Conservation (phyloP, 805 yeast genomes). For the Alloascoidea hylecoeti region DNA sequence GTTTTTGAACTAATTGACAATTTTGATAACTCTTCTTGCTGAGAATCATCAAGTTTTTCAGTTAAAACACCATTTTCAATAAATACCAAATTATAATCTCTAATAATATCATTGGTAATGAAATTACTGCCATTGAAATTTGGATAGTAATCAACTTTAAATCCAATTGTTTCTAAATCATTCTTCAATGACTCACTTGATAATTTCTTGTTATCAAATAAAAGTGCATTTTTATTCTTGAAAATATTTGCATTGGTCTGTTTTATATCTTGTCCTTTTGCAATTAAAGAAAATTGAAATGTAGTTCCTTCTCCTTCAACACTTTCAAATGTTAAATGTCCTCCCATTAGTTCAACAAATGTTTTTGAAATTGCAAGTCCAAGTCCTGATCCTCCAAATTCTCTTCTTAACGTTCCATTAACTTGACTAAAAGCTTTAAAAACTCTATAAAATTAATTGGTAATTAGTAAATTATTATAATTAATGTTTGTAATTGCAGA, state of each 20-base stretch:
- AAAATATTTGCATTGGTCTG: slow-evolving; percentile 51
- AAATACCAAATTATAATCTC: too few species aligned
- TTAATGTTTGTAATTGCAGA: too few species aligned
- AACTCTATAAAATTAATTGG: slow-evolving; percentile 27
- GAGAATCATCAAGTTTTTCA: too few species aligned
- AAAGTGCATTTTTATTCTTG: slow-evolving; percentile 60
- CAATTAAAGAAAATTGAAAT: slow-evolving; percentile 22
- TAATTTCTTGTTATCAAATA: slow-evolving; percentile 58
- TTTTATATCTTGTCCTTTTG: slow-evolving; percentile 10
- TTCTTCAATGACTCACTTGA: slow-evolving; percentile 35
- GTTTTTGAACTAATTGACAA: too few species aligned
- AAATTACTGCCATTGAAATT: too few species aligned
- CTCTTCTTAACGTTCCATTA: slow-evolving; percentile 37
- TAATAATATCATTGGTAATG: too few species aligned
- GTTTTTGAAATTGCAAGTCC: slow-evolving; percentile 35
- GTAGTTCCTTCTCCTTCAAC: slow-evolving; percentile 31
- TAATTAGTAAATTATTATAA: too few species aligned
- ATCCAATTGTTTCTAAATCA: slow-evolving; percentile 33
- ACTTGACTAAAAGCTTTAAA: slow-evolving; percentile 41
- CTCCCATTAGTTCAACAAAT: slow-evolving; percentile 34
- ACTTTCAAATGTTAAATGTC: slow-evolving; percentile 29
- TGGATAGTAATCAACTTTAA: slow-evolving; percentile 57
- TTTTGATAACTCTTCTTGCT: too few species aligned
- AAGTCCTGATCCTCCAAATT: slow-evolving; percentile 37
- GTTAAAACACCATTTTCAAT: too few species aligned